Percentiles rank a stretch among this genome's conserved stretches.
phyloP scores from a whole-genome alignment of 345 rosid species.

The Capsella bursapastoris region DNA sequence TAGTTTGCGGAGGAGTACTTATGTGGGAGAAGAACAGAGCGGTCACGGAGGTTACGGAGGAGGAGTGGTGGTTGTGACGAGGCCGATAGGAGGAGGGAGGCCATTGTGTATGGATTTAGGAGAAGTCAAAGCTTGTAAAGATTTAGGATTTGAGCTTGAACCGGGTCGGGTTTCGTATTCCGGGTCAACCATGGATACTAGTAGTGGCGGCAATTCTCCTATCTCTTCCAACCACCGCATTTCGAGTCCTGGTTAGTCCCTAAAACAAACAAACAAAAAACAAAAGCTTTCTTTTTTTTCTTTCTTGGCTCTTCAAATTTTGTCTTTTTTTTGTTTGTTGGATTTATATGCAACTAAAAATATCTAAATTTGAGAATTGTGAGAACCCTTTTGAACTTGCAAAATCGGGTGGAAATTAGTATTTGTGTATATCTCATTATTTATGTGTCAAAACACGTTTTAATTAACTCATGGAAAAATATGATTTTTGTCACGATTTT shows the following conservation, averaged over 20 bases:
- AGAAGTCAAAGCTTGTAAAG: constrained; percentile 90
- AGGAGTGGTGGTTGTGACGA: constrained; percentile 73
- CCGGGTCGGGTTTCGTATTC: constrained; percentile 52
- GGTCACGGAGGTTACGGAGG: constrained; percentile 49
- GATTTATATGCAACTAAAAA: not conserved
- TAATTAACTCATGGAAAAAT: no score
- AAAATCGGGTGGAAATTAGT: not conserved
- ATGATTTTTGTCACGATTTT: no score
- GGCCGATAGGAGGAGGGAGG: constrained; percentile 79
- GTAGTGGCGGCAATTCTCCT: constrained; percentile 93
- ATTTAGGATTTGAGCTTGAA: constrained; percentile 89
- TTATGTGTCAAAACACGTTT: no score
- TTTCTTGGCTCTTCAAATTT: not conserved
- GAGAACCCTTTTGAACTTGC: not conserved
- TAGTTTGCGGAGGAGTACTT: constrained; percentile 40
- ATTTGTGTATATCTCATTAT: no score
- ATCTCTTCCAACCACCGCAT: constrained; percentile 85
- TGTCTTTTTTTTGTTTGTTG: not conserved
- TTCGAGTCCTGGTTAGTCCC: constrained; percentile 79
- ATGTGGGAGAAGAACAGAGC: constrained; percentile 28
- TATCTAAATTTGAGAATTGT: not conserved
- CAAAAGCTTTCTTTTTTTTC: not conserved
- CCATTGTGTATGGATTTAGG: constrained; percentile 89
- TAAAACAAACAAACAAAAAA: not conserved
- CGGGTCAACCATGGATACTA: constrained; percentile 63